These are phyloP conservation scores for Amyloporia xantha DNA, from an alignment of 768 basidiomycete genomes.

Conservation along the genomic window DNA sequence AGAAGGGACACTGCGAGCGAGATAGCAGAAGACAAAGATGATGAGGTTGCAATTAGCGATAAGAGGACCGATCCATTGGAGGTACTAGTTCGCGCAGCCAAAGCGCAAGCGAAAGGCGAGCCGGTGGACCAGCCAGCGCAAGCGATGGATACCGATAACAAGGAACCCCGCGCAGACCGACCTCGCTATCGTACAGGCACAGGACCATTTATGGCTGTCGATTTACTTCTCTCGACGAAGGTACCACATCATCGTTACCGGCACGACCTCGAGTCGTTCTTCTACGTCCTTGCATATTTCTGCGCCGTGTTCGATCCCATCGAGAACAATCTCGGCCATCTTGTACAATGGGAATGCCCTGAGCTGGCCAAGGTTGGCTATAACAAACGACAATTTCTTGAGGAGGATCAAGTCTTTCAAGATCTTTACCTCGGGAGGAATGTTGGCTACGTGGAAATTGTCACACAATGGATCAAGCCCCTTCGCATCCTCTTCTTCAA, in stretches of 20 bases:
- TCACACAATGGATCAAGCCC: too few species aligned
- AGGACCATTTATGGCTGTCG: slow-evolving; percentile 5
- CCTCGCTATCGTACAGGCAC: slow-evolving; percentile 2
- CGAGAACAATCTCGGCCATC: background rate
- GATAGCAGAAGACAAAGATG: background rate
- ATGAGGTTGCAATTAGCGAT: background rate
- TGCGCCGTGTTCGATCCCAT: slow-evolving; percentile 1
- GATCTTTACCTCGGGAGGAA: too few species aligned
- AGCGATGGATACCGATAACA: background rate
- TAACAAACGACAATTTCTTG: background rate
- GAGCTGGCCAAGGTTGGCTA: background rate
- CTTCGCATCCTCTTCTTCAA: too few species aligned
- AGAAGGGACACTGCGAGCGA: background rate
- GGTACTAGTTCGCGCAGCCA: background rate
- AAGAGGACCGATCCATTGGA: background rate
- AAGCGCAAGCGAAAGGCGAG: background rate
- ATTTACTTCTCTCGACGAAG: background rate
- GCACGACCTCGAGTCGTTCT: slow-evolving; percentile 7
- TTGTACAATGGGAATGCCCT: background rate
- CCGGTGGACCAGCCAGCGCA: background rate
- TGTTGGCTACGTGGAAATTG: too few species aligned
- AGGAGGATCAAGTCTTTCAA: too few species aligned
- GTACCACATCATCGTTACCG: slow-evolving; percentile 4
- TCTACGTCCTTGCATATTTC: slow-evolving; percentile 3
- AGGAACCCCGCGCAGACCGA: background rate